Base-by-base conservation (phyloP, 495 filamentous ascomycete genomes). In the Neurospora cerealis region DNA sequence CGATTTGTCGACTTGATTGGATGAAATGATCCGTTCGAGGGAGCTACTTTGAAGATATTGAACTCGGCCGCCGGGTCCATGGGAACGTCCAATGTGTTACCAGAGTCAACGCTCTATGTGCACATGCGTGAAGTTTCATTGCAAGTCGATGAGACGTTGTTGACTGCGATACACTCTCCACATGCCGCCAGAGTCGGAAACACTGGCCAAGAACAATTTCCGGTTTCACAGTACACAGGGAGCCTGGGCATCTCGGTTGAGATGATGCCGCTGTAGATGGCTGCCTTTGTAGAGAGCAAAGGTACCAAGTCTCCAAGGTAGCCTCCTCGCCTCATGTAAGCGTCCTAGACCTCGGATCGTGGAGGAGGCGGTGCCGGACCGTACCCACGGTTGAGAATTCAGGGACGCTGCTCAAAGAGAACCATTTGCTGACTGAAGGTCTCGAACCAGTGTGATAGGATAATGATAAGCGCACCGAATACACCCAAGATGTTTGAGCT, bases 241-340 rank as follows among this genome's bases (percentile, higher is more conserved):
- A 79, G 17, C 17, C 78, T 38, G 7, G 75, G 60, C 3, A 79
- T 74, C 24, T 77, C 73, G 28, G 69, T 73, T 1, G 79, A 77
- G 24, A 83, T 83, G 62, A 83, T 82, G 11, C 82, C 82, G 17
- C 80, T 76, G 41, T 83, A 83, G 13, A 83, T 77, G 9, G 81
- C 81, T 0, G 81, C 79, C 72, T 81, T 83, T 7, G 81, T 82
- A 2, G 81, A 83, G 19, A 83, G 72, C 24, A 71, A 69, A 4
- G 81, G 74, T 19, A 77, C 78, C 1, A 75, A 44, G 41, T 80
- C 80, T 81, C 40, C 69, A 15, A 70, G 72, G 69, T 15, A 72
- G 34, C n/a, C 39, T 74, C 77, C 75, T 37, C 75, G 60, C 15
- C 39, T 66, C 28, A 79, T 48, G 70, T 78, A 76, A 5, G 78